Evolutionary conservation across 148 eudicot species (phyloP).

Genomic region (Rhododendron vialii): DNA sequence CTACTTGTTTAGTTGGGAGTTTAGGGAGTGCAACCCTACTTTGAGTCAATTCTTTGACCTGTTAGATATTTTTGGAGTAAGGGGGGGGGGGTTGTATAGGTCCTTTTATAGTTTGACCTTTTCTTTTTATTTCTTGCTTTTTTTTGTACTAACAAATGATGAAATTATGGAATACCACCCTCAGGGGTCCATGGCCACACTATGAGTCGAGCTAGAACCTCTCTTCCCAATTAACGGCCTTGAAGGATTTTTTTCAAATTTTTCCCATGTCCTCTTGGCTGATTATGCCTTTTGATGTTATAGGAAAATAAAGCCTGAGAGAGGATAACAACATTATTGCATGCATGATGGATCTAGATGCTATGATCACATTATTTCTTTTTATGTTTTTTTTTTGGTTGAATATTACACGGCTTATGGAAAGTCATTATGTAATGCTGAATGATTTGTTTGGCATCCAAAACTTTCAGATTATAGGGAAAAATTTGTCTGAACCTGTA

Average conservation of each 20-base stretch:
- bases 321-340: not conserved
- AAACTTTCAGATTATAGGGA: slow-evolving; percentile 73
- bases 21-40: not conserved
- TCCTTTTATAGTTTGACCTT: too few relatives aligned
- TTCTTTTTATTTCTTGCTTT: too few relatives aligned
- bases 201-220: not conserved
- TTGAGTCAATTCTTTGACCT: not conserved
- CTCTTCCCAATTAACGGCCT: not conserved
- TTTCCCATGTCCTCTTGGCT: not conserved
- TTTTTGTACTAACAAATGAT: not conserved
- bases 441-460: slow-evolving; percentile 1
- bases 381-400: not conserved
- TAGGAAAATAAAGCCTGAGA: not conserved
- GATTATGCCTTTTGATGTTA: not conserved
- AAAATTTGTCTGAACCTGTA: slow-evolving; percentile 79
- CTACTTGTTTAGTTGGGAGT: not conserved
- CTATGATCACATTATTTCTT: not conserved
- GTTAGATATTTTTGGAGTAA: too few relatives aligned
- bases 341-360: not conserved
- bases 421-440: not conserved
- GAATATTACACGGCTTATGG: not conserved
- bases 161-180: not conserved
- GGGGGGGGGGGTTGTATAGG: too few relatives aligned
- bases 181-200: not conserved
- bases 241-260: not conserved